Base-by-base conservation (phyloP, 2,329 filamentous ascomycete genomes). In the Pseudogymnoascus sp. region DNA sequence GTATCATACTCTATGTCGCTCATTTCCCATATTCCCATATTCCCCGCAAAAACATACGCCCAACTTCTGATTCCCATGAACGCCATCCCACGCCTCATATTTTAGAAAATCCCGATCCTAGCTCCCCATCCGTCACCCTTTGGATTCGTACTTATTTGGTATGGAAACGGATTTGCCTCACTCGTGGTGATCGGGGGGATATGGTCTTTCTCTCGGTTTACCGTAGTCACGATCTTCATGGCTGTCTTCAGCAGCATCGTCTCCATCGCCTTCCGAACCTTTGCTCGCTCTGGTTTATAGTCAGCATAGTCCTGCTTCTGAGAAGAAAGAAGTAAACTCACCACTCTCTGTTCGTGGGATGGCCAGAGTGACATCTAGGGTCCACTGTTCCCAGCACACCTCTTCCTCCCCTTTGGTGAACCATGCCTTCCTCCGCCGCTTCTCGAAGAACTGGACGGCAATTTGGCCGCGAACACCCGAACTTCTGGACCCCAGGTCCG, bases 311-410 rank as follows among this genome's bases (percentile, higher is more conserved):
- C 14, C 37, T 16, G 9, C 7, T 40, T 37, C 23, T 4, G 14
- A 56, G 9, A 56, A 49, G 4, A 60, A 49, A 23, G 4, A 61
- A 18, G 28, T 37, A 56, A 74, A 74, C 87, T 70, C 78, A 96
- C 91, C 92, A 68, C 86, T 90, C 72, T 97, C 93, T 9, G 91
- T 96, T 72, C 89, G 82, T 31, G 93, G 93, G 69, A 91, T 92
- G 8, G 92, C 91, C 63, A 97, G 86, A n/a, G 92, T 96, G 60
- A 97, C 90, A 75, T 96, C 91, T 68, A 99, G 78, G 49, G 90
- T 91, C 95, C 95, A 99, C 72, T 86, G 87, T 80, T 97, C 95
- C 95, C 95, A 99, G 75, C 92, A 96, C 16, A 97, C 87, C 75
- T 97, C 93, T 74, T 97, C 93, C 68, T 97, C 93, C 23, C 86